Evolutionary conservation across 2,329 filamentous ascomycete genomes (phyloP).

Genomic region (Aspergillus fructus): DNA sequence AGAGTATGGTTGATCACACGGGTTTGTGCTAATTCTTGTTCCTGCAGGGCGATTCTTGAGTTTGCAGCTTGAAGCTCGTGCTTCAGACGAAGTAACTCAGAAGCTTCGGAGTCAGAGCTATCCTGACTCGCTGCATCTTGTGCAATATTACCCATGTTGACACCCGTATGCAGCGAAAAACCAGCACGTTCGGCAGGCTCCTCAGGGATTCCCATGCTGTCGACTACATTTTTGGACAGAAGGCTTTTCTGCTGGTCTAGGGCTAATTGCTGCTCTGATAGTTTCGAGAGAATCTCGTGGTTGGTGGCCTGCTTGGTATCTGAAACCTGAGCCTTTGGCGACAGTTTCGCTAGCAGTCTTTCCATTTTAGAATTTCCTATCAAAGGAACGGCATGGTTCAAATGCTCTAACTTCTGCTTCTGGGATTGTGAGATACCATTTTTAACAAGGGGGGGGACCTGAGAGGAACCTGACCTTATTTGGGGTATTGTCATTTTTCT

Average conservation of each 20-base stretch:
- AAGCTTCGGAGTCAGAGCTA: constrained; percentile 32
- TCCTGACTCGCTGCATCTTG: constrained; percentile 17
- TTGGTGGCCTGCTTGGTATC: constrained; percentile 16
- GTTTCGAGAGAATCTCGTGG: constrained; percentile 60
- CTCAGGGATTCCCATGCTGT: constrained; percentile 12
- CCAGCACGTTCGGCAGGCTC: constrained; percentile 23
- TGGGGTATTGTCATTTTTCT: constrained; percentile 26
- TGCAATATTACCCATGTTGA: constrained; percentile 7
- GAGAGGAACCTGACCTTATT: constrained; percentile 36
- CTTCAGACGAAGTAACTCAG: constrained; percentile 57
- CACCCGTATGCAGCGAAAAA: constrained; percentile 19
- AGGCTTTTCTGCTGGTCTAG: constrained; percentile 60
- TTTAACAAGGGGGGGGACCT: neutral
- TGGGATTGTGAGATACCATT: constrained; percentile 36
- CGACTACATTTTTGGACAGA: constrained; percentile 29
- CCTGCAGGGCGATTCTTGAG: constrained; percentile 59
- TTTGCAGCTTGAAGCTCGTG: constrained; percentile 58
- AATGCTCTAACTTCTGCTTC: constrained; percentile 50
- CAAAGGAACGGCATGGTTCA: constrained; percentile 24
- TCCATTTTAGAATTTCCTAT: constrained; percentile 58
- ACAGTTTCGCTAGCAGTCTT: constrained; percentile 51
- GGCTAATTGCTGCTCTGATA: constrained; percentile 69
- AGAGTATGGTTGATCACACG: constrained; percentile 62
- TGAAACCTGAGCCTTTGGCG: constrained; percentile 33
- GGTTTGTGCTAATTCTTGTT: constrained; percentile 60